Evolutionary conservation across 106 monocot species (phyloP).

Genomic region (Phalaenopsis aphrodite): DNA sequence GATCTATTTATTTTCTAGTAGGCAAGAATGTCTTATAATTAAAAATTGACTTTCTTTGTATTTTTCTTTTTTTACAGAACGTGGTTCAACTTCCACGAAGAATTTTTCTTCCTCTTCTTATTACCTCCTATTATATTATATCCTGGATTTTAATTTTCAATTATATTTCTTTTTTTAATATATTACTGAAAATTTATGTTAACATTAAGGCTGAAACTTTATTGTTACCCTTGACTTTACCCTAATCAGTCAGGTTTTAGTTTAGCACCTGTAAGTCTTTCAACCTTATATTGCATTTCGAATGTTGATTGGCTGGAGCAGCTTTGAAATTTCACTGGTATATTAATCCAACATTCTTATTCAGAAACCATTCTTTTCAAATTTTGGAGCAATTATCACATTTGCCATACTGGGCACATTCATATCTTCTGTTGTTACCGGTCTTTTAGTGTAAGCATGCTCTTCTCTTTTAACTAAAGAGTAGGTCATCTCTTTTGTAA

Average conservation of each 20-base stretch:
- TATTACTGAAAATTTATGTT: neutral
- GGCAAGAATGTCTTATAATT: neutral
- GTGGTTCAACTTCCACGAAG: slow-evolving; percentile 81
- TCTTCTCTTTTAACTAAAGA: neutral
- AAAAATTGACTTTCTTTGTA: neutral
- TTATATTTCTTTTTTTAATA: neutral
- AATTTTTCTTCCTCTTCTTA: slow-evolving; percentile 97
- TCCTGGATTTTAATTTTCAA: slow-evolving; percentile 26
- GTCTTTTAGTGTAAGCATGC: slow-evolving; percentile 77
- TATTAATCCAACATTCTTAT: neutral
- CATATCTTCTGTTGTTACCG: slow-evolving; percentile 84
- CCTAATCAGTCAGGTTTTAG: slow-evolving; percentile 96
- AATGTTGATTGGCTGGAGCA: neutral
- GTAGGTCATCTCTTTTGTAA: neutral
- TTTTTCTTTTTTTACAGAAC: slow-evolving; percentile 16
- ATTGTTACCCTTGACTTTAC: slow-evolving; percentile 50
- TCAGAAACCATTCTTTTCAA: slow-evolving; percentile 99
- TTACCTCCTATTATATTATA: slow-evolving; percentile 99
- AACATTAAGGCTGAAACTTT: neutral
- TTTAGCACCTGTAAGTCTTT: slow-evolving; percentile 85
- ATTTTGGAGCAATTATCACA: slow-evolving; percentile 95
- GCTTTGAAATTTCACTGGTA: slow-evolving; percentile 2
- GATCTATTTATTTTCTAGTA: neutral
- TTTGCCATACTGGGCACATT: slow-evolving; percentile 96
- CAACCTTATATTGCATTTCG: neutral